Percentiles rank a stretch among this genome's conserved stretches.
Conservation (phyloP, 176 grass and related monocot genomes). For the Triticum monococcum region DNA sequence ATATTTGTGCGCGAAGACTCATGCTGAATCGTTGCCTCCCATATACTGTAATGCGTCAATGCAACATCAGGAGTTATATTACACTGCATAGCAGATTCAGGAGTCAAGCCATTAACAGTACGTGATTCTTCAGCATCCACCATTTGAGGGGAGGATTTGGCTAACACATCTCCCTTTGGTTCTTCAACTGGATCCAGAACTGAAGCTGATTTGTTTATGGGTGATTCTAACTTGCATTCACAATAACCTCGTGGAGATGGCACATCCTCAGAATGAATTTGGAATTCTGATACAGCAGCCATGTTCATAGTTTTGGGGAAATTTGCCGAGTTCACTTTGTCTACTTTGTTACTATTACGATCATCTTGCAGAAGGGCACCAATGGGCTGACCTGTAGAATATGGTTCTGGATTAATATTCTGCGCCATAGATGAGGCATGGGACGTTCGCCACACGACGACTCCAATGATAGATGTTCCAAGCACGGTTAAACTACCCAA, state of each 20-base stretch:
- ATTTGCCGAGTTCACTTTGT: slow-evolving; percentile 2
- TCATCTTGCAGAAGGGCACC: slow-evolving; percentile 27
- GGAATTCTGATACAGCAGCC: slow-evolving; percentile 28
- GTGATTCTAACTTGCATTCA: not conserved
- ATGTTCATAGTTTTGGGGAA: not conserved
- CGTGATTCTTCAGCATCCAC: slow-evolving; percentile 31
- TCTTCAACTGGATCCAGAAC: not conserved
- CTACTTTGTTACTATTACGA: slow-evolving; percentile 7
- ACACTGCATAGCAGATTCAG: slow-evolving; percentile 21
- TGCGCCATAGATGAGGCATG: slow-evolving; percentile 28
- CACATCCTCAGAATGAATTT: not conserved
- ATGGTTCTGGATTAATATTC: slow-evolving; percentile 58
- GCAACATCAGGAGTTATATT: slow-evolving; percentile 2
- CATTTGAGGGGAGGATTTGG: slow-evolving; percentile 24
- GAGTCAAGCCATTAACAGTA: slow-evolving; percentile 31
- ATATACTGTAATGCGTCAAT: slow-evolving; percentile 38
- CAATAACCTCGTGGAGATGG: slow-evolving; percentile 24
- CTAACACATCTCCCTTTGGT: slow-evolving; percentile 10
- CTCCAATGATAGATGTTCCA: slow-evolving; percentile 37
- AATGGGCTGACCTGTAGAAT: slow-evolving; percentile 40
- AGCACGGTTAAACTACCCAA: slow-evolving; percentile 11
- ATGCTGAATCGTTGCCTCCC: slow-evolving; percentile 75
- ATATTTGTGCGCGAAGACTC: slow-evolving; percentile 47
- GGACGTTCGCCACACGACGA: slow-evolving; percentile 65
- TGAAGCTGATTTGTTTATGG: not conserved